A percentile compares a stretch with the other conserved stretches of the same genome.
phyloP scores from a whole-genome alignment of 192 early-diverging fungal genomes.

The Phlyctochytrium planicorne region DNA sequence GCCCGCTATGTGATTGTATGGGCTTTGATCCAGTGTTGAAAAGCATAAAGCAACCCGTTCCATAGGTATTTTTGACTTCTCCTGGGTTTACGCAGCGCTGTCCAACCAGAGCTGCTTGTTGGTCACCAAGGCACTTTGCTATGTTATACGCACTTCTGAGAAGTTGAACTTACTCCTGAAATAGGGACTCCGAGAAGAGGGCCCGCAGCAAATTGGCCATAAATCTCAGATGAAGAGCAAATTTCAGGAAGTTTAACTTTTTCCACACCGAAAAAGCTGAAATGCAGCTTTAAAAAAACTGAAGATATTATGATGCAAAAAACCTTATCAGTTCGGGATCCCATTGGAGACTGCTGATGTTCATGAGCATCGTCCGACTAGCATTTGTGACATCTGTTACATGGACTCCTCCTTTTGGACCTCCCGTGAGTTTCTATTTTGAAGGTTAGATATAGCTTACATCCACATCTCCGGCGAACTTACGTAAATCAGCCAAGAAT shows the following conservation, averaged over 20 bases:
- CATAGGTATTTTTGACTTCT: conserved; percentile 94
- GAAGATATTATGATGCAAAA: no score
- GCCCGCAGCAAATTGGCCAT: conserved; percentile 59
- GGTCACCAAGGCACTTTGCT: conserved; percentile 77
- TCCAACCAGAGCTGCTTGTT: conserved; percentile 94
- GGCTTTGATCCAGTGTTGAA: conserved; percentile 82
- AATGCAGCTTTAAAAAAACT: no score
- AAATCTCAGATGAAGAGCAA: conserved; percentile 74
- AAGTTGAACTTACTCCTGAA: conserved; percentile 53
- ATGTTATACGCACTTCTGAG: neutral
- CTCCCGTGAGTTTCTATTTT: conserved; percentile 80
- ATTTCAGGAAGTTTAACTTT: conserved; percentile 72
- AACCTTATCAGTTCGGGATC: conserved; percentile 58
- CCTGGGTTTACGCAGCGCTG: conserved; percentile 86
- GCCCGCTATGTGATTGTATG: conserved; percentile 76
- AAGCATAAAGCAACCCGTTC: conserved; percentile 95
- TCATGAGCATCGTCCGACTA: conserved; percentile 93
- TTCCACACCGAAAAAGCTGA: conserved; percentile 74
- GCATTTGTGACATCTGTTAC: conserved; percentile 94
- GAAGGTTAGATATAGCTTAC: neutral
- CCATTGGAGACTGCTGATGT: conserved; percentile 79
- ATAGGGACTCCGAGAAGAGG: conserved; percentile 73
- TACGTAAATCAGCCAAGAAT: conserved; percentile 92
- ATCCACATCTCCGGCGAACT: conserved; percentile 7
- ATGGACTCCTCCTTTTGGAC: conserved; percentile 64